Conservation (phyloP, 1,139 yeast genomes). For the Scheffersomyces insectosa region DNA sequence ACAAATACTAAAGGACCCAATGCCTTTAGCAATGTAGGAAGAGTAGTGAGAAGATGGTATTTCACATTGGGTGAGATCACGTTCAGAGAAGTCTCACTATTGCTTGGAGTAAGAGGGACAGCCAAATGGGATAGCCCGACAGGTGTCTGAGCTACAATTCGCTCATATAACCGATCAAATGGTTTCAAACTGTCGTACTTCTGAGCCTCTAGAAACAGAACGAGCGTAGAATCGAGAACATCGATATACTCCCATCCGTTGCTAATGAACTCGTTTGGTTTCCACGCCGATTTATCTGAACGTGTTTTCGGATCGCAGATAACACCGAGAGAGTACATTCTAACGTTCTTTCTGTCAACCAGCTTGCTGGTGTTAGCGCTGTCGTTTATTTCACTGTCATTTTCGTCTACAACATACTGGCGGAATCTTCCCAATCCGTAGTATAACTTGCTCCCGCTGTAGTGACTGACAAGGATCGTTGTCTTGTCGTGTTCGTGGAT, state of each 20-base stretch:
- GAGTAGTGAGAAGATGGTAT: conserved; percentile 53
- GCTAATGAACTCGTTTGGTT: conserved; percentile 50
- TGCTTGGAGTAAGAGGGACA: background rate
- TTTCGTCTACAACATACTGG: conserved; percentile 23
- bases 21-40: conserved; percentile 47
- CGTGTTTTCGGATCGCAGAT: conserved; percentile 43
- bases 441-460: conserved; percentile 24
- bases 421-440: conserved; percentile 42
- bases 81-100: conserved; percentile 1
- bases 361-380: background rate
- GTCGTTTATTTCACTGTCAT: background rate
- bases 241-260: conserved; percentile 60
- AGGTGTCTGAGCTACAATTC: conserved; percentile 5
- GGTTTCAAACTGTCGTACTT: conserved; percentile 17
- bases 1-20: conserved; percentile 76
- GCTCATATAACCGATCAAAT: conserved; percentile 22
- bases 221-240: conserved; percentile 44
- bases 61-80: conserved; percentile 13
- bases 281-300: conserved; percentile 39
- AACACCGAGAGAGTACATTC: conserved; percentile 67
- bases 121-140: background rate
- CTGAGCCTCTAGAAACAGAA: conserved; percentile 30
- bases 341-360: conserved; percentile 51
- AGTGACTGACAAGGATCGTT: conserved; percentile 37
- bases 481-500: conserved; percentile 65